A percentile compares a stretch with the other conserved stretches of the same genome.
Evolutionary conservation across 2,329 filamentous ascomycete genomes (phyloP).

Genomic region (Pseudogymnoascus destructans): DNA sequence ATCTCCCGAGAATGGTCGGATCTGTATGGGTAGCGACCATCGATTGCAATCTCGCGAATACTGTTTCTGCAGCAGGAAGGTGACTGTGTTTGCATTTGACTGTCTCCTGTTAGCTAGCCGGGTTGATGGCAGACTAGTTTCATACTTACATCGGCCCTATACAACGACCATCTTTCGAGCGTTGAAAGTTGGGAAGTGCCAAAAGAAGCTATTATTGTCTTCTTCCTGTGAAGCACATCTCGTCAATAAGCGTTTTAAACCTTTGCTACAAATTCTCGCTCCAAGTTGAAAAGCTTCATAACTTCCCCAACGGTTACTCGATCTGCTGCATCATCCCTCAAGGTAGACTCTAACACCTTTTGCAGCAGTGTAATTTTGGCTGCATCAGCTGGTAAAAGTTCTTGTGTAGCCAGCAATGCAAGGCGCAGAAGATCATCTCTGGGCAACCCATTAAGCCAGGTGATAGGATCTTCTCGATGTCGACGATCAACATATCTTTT

Average conservation of each 20-base stretch:
- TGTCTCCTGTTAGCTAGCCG: neutral
- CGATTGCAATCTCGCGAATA: neutral
- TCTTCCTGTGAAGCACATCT: neutral
- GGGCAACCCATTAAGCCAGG: neutral
- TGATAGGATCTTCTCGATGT: neutral
- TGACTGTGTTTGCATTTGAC: neutral
- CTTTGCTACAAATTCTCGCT: neutral
- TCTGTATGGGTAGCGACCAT: neutral
- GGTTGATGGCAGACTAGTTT: neutral
- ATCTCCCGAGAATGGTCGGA: neutral
- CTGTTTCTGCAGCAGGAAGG: neutral
- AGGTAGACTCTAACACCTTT: neutral
- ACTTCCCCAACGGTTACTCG: neutral
- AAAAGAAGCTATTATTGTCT: neutral
- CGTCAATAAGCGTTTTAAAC: neutral
- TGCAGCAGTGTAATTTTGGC: neutral
- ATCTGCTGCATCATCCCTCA: neutral
- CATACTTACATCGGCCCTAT: neutral
- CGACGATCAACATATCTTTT: neutral
- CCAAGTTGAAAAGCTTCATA: neutral
- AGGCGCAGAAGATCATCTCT: constrained; percentile 4
- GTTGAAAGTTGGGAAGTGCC: neutral
- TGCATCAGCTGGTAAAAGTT: neutral
- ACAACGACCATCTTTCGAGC: constrained; percentile 4
- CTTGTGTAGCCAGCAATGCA: neutral